Base-by-base conservation (phyloP, 176 grass and related monocot genomes). In the Oryza meridionalis region DNA sequence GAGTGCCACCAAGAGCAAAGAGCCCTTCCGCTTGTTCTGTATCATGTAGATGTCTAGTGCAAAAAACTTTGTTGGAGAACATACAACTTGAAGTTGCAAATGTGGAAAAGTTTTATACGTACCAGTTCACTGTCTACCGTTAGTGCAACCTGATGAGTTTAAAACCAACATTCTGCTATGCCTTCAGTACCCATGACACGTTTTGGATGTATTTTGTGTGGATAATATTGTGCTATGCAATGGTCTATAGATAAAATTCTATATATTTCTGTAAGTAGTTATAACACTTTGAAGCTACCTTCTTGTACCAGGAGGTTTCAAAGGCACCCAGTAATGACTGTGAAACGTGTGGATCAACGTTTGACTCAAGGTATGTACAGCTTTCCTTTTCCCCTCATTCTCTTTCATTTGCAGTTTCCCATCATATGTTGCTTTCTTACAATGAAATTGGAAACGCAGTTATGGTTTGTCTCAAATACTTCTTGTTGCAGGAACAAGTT, bases 271-370 rank as follows among this genome's bases (percentile, higher is more conserved):
- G 5, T 12, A 77, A 35, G 61, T 29, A 67, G 74, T 63, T 45
- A 25, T 84, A 33, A 65, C 58, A 46, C 33, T 21, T 25, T 84
- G 16, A 64, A 24, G 21, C 16, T 83, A 37, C 42, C 50, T 83
- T 70, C 50, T 83, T 70, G 42, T 86, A 75, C 77, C 77, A 94
- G 96, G 96, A 75, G 49, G 85, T 62, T 40, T 59, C 80, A 7
- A 91, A 92, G 66, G 83, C 89, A 84, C 67, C 26, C 1, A 91
- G 82, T 80, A 96, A 90, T 92, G 81, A 87, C 29, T 99, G 96
- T 68, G 93, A 91, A 17, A 90, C 89, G 9, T 94, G 96, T 74
- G 96, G 91, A 65, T 81, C 84, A 64, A 96, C 25, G 81, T 99
- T 96, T 53, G 91, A 95, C 7, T 90, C 96, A 84, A 99, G 96